Evolutionary conservation across 2,329 filamentous ascomycete genomes (phyloP), one percentile per base, ranked within the genome.

Genomic region (Hypoxylon sp.): DNA sequence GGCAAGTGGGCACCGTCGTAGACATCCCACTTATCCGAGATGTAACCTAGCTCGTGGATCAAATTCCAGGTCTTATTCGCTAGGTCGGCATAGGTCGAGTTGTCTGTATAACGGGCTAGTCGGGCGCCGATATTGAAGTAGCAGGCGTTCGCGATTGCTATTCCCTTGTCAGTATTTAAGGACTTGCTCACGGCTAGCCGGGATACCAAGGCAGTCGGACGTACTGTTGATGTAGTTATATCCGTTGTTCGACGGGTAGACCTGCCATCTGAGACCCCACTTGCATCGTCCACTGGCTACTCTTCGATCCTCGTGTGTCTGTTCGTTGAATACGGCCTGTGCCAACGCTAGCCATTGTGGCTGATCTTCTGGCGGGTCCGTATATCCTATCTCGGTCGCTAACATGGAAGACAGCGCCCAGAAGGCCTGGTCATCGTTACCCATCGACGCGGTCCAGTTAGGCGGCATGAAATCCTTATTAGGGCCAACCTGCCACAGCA

Each of bases 191-290:
- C 9, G 4, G 9, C 23, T 41, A 10, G 0, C 14, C 14, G 5
- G 7, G 7, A 6, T 9, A 9, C 10, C 17, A 9, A 23, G 11
- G 28, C 28, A 28, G 28, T 34, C 28, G n/a, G n/a, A 77, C 80
- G 32, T 77, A 84, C 82, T 85, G 75, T 90, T 90, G 78, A 90
- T 96, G 83, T 94, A 94, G 75, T 90, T 86, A 78, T 92, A 96
- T 23, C 93, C 93, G 30, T 83, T 85, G 75, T 94, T 93, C 71
- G 90, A 90, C 1, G 87, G 82, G 62, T 89, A 92, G 65, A 95
- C 91, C 81, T 96, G 92, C 91, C 91, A 93, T 73, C 91, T 84
- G 72, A 94, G 75, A 9, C 92, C 92, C 70, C 92, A 92, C 21
- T 84, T 82, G 73, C 92, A 94, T 1, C 83, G 83, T 0, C 83